A percentile compares a stretch with the other conserved stretches of the same genome.
These are phyloP conservation scores for Claviceps sp. DNA, from an alignment of 2,329 filamentous ascomycete species.

Conservation along the genomic window DNA sequence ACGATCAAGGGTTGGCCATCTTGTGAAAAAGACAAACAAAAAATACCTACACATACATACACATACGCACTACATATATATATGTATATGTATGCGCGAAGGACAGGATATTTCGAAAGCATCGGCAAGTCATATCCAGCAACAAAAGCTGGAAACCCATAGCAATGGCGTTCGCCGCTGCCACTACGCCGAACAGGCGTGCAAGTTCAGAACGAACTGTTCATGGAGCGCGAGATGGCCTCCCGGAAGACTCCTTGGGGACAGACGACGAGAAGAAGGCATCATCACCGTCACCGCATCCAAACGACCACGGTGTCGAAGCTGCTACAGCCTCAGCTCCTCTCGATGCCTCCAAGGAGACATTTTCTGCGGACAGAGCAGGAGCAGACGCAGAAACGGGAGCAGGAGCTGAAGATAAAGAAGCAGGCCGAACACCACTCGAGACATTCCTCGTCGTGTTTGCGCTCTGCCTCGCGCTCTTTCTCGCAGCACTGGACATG, in stretches of 20 bases:
- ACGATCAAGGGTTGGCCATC: too few relatives aligned
- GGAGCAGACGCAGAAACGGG: not conserved
- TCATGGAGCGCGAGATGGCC: constrained; percentile 12
- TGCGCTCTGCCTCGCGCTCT: constrained; percentile 30
- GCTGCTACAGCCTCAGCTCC: constrained; percentile 3
- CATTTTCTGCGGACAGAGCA: not conserved
- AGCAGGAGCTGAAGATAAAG: constrained; percentile 11
- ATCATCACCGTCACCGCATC: not conserved
- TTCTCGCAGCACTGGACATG: constrained; percentile 41
- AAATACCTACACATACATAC: too few relatives aligned
- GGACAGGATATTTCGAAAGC: too few relatives aligned
- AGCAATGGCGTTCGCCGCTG: not conserved
- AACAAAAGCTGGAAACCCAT: too few relatives aligned
- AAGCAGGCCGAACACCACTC: constrained; percentile 22
- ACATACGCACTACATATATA: too few relatives aligned
- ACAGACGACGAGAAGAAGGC: not conserved
- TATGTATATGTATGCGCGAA: too few relatives aligned
- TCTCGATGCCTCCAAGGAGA: not conserved
- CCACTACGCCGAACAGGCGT: constrained; percentile 9
- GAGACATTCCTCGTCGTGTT: constrained; percentile 27
- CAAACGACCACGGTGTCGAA: constrained; percentile 3
- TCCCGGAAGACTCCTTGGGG: constrained; percentile 2
- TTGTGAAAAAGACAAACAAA: too few relatives aligned
- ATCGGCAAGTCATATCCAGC: not conserved
- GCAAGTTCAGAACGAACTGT: constrained; percentile 17